Evolutionary conservation across 2,329 filamentous ascomycete genomes (phyloP).

Genomic region (Xylariaceae sp.): DNA sequence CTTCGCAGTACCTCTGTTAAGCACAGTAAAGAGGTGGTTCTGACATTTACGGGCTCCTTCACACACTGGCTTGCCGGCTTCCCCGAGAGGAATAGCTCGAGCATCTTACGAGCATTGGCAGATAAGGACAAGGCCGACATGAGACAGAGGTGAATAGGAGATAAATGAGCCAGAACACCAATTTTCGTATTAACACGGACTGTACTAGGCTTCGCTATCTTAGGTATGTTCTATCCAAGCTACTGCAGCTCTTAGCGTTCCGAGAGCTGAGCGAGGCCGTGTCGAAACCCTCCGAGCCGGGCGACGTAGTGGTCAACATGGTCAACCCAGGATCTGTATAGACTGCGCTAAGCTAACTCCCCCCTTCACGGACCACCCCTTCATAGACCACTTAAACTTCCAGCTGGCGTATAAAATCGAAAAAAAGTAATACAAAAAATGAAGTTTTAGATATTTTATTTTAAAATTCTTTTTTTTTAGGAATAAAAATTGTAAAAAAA

Average conservation of each 20-base stretch:
- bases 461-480: too few species aligned
- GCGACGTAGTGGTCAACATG: slow-evolving; percentile 17
- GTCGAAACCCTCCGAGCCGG: slow-evolving; percentile 13
- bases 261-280: slow-evolving; percentile 19
- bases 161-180: too few species aligned
- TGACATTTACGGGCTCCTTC: slow-evolving; percentile 30
- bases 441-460: too few species aligned
- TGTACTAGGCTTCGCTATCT: not conserved
- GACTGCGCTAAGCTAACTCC: too few species aligned
- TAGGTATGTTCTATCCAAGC: slow-evolving; percentile 28
- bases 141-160: slow-evolving; percentile 8
- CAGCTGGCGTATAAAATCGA: too few species aligned
- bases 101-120: slow-evolving; percentile 21
- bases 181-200: slow-evolving; percentile 4
- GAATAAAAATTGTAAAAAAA: too few species aligned
- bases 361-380: too few species aligned
- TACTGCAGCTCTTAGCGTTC: slow-evolving; percentile 24
- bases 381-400: too few species aligned
- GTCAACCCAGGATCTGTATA: slow-evolving; percentile 25
- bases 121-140: slow-evolving; percentile 14
- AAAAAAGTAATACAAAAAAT: too few species aligned
- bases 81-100: slow-evolving; percentile 15
- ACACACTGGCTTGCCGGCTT: slow-evolving; percentile 26
- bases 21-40: slow-evolving; percentile 13
- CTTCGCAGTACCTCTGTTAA: slow-evolving; percentile 33